Base-by-base conservation (phyloP, 1,139 yeast species). In the Saccharomyces hybrid region DNA sequence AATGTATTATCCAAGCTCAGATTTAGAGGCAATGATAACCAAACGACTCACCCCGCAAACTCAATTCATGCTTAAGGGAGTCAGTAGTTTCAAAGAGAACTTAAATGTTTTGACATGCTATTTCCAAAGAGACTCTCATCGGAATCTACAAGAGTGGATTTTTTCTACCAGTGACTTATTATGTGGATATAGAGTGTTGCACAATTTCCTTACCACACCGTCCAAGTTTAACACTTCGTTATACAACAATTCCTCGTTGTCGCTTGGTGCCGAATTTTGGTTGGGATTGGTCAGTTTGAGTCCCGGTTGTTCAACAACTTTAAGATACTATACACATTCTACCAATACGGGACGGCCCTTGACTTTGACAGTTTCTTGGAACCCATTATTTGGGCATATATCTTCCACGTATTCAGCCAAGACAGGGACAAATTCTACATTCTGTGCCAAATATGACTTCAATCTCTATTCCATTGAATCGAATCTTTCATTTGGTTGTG, bases 401-500 rank as follows among this genome's bases (percentile, higher is more conserved):
- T 86, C 96, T 1, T 85, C 96, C 1, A 86, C 96, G 0, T 93
- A 93, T 68, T 83, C 96, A 0, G 89, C 93, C 34, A 83, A 86
- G 64, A 88, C 96, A 0, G 81, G 90, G 5, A 79, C 82, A 0
- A 81, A 84, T 12, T 80, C 95, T 0, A 86, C 96, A 0, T 84
- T 93, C 59, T 83, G 93, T 52, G 87, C 96, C 3, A 79, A 87
- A 55, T 90, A 90, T 66, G 96, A 89, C 65, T 93, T 93, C 69
- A 95, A 95, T 66, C 75, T 89, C 53, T 93, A 88, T 67, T 91
- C 98, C 0, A 91, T 93, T 64, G 88, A 88, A 57, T 88, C 96
- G 54, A 89, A 93, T 65, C 72, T 93, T 55, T 83, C 95, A 0
- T 71, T 95, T 38, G 99, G 99, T 1, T 83, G 88, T 64, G 97